Base-by-base conservation (phyloP, 805 yeast species). In the Candida caryicola region DNA sequence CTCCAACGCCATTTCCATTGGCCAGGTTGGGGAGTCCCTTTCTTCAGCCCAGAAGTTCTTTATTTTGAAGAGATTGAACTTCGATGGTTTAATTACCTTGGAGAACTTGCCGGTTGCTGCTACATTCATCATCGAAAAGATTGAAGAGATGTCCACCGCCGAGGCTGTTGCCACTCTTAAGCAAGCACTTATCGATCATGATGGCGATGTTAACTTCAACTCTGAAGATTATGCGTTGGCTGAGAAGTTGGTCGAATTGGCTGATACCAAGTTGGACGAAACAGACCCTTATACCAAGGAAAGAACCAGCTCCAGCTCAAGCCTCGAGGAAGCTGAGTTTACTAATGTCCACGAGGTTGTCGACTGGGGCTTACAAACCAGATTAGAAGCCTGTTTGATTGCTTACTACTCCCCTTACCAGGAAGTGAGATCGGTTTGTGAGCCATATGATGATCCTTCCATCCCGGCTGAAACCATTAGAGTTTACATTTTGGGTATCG, bases 401-500 rank as follows among this genome's bases (percentile, higher is more conserved):
- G 62, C 59, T 16, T 66, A 43, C 45, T 66, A 64, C 51, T 66
- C 71, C 1, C 72, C 73, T 2, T 67, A 67, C 41, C 67, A 71
- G 2, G 73, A 66, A 40, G 57, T 65, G 4, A 47, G 71, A 44
- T 56, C 71, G 2, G 62, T 66, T 15, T 61, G 68, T 1, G 69
- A 65, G 32, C 69, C 70, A 3, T 60, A 43, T 38, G 71, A 66
- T 39, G 71, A 66, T 40, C 57, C 62, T 1, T 39, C 44, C 1
- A 41, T 59, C 12, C 61, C 63, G 2, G 55, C 47, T 4, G 71
- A 66, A 28, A 65, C 71, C 8, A 44, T 75, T 38, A 65, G 84
- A 36, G 75, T 75, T 47, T 80, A 81, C 68, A 54, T 69, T 6
- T 56, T 80, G 23, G 78, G 79, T 0, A 36, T 75, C 2, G 50